Base-by-base conservation (phyloP, 306 rosid genomes). In the Corylus avellana region DNA sequence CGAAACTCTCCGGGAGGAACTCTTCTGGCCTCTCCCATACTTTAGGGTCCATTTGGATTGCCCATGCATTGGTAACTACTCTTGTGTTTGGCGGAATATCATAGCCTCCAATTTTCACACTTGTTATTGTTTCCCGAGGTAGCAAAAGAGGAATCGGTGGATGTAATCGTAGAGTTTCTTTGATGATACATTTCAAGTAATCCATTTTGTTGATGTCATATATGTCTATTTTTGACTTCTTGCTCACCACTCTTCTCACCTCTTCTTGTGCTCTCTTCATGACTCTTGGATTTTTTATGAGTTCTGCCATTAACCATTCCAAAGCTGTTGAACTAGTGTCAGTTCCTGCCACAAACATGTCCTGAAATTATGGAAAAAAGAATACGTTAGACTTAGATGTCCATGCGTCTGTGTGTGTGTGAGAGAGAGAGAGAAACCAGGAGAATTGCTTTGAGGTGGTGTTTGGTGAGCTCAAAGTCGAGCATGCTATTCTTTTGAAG, bases 301-400 rank as follows among this genome's bases (percentile, higher is more conserved):
- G 70, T 80, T 84, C 88, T 11, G 86, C 63, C 84, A 87, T 81
- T 25, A 75, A 22, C 90, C 88, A 84, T 29, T 78, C 82, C 37
- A 62, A 12, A 4, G 72, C 1, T 14, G 87, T 29, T 5, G 83
- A 72, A 1, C 67, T 51, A 2, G 88, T 64, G 5, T 84, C 81
- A 10, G 32, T 81, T 56, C 86, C 90, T 6, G 76, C 86, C 0
- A 76, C 32, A 44, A 84, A 75, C 85, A 84, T 70, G 56, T 86
- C 85, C 84, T 83, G 66, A n/a, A 71, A 70, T 39, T 44, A 3
- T 8, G 10, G 37, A 66, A 66, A 63, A 22, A 22, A 22, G 25
- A 22, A 22, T 22, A 8, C 29, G 2, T 16, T 75, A 3, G 35
- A 3, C 8, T 0, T 2, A 5, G 1, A 8, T 56, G 1, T 29